Percentiles rank a stretch among this genome's conserved stretches.
Conservation (phyloP, 345 rosid species). For the Bruguiera sexangula region DNA sequence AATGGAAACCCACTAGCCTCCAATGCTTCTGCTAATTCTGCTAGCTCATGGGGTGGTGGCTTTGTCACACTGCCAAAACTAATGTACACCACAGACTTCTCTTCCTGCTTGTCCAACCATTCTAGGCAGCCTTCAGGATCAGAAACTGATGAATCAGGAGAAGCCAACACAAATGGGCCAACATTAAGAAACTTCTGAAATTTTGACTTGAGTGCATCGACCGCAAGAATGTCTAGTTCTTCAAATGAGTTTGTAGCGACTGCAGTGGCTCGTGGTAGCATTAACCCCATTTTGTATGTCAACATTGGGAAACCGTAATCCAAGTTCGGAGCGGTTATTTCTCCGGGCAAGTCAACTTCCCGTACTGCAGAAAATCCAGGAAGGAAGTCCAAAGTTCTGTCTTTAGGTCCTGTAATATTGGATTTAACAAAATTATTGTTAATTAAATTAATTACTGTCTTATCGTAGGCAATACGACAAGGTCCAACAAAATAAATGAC, state of each 20-base stretch:
- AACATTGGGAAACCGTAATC: slow-evolving; percentile 21
- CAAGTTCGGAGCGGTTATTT: slow-evolving; percentile 5
- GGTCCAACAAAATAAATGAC: too few species aligned
- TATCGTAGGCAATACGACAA: too few species aligned
- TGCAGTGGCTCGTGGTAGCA: slow-evolving; percentile 37
- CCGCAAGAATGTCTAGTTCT: slow-evolving; percentile 32
- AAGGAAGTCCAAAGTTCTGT: slow-evolving; percentile 32
- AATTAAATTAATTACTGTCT: too few species aligned
- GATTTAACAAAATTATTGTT: background rate
- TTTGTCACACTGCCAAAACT: slow-evolving; percentile 56
- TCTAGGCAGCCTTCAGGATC: slow-evolving; percentile 34
- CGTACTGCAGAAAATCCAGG: slow-evolving; percentile 36
- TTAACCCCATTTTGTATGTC: slow-evolving; percentile 38
- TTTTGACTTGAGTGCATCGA: slow-evolving; percentile 26
- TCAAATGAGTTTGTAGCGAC: slow-evolving; percentile 41
- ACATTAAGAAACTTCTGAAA: slow-evolving; percentile 34
- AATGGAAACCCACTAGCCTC: slow-evolving; percentile 46
- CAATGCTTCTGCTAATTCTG: slow-evolving; percentile 55
- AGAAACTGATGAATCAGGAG: background rate
- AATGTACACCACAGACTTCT: slow-evolving; percentile 44
- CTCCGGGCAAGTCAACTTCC: slow-evolving; percentile 33
- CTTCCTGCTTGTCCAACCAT: slow-evolving; percentile 55
- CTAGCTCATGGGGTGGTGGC: slow-evolving; percentile 29
- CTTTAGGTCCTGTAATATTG: slow-evolving; percentile 23
- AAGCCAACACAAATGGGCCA: slow-evolving; percentile 37